Evolutionary conservation across 805 yeast species (phyloP).

Genomic region (Candida rishiriensis): DNA sequence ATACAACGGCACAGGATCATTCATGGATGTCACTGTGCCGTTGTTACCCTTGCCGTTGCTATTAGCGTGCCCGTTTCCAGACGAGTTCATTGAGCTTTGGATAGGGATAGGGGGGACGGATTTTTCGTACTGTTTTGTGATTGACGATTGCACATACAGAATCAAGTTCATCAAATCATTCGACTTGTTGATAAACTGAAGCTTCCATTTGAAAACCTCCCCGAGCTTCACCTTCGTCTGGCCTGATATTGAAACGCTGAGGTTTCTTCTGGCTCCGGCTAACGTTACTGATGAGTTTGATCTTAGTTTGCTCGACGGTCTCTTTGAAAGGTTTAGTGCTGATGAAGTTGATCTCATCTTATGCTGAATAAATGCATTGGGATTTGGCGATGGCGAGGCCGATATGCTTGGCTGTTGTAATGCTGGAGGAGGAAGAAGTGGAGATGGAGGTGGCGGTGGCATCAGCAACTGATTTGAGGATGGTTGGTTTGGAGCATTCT

Average conservation of each 20-base stretch:
- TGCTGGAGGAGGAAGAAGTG: conserved; percentile 2
- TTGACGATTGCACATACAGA: conserved; percentile 38
- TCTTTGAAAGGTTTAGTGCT: conserved; percentile 16
- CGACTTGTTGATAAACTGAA: conserved; percentile 63
- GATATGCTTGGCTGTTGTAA: neutral
- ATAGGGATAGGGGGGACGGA: conserved; percentile 33
- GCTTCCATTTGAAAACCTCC: conserved; percentile 53
- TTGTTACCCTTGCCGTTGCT: no score
- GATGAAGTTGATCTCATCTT: conserved; percentile 15
- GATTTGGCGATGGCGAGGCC: conserved; percentile 25
- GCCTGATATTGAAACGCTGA: conserved; percentile 57
- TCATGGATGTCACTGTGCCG: neutral
- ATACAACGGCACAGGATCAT: conserved; percentile 28
- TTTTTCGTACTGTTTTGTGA: conserved; percentile 32
- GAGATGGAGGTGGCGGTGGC: neutral
- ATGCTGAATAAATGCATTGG: conserved; percentile 8
- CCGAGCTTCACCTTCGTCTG: conserved; percentile 58
- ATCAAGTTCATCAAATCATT: conserved; percentile 46
- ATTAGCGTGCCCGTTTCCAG: neutral
- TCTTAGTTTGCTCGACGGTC: conserved; percentile 14
- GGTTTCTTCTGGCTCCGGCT: conserved; percentile 23
- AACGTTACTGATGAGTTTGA: conserved; percentile 23
- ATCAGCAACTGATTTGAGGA: neutral
- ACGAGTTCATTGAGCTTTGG: conserved; percentile 14
- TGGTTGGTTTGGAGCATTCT: conserved; percentile 3